Base-by-base conservation (phyloP, 2,329 filamentous ascomycete species). In the Ophiostoma triangulosporum region DNA sequence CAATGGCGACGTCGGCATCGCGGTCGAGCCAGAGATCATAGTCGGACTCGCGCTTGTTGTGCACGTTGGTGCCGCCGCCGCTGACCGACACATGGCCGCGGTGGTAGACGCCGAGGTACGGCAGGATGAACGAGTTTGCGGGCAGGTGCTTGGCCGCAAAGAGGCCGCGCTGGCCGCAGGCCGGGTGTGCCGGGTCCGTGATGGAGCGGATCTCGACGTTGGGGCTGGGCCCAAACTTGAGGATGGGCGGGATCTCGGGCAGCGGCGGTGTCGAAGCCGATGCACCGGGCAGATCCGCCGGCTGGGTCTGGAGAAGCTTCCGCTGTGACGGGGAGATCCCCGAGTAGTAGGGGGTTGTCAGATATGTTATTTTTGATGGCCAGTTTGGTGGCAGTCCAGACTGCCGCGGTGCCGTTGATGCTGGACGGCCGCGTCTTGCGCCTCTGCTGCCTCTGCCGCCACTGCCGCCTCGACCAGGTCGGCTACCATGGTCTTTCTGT, bases 1-100 rank as follows among this genome's bases (percentile, higher is more conserved):
- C 81, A 4, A 84, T 75, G 3, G 80, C 80, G 1, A 81, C 67
- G 15, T 73, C 74, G 0, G 65, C 70, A 20, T 75, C 78, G 20
- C 73, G 69, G 64, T 81, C 78, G 20, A 84, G 68, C 72, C 78
- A 81, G 26, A 85, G 68, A 62, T 84, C 81, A 62, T 84, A 84
- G 65, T 84, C 77, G 6, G 74, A 78, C 14, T 61, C 54, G n/a
- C 68, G 66, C 57, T 75, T 54, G 53, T 57, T 55, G 31, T 61
- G 53, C 12, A 67, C 66, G 57, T 76, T 56, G 49, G 57, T 56
- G 9, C 32, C 51, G 7, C 50, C 50, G 11, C 53, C 31, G 17
- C 65, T 66, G 29, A 63, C 61, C 55, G 58, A 64, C 58, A 51
- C 15, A 51, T 51, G 61, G 17, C 67, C 57, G 1, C 69, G 67